Conservation (phyloP, 805 yeast genomes). For the Lipomyces kockii region DNA sequence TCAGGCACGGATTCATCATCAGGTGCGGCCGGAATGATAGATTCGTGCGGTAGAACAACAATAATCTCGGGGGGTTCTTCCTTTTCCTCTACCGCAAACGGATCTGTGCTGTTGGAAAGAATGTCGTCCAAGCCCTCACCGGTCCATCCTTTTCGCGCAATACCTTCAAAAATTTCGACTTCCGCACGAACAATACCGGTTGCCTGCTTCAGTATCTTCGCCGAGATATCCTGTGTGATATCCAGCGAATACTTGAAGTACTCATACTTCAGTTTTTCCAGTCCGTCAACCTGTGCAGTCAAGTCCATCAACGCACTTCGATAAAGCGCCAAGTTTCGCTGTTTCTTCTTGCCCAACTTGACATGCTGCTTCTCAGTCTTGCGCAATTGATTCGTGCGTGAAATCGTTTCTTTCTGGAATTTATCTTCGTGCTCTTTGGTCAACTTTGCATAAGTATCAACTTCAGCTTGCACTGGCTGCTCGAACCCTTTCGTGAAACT, state of each 20-base stretch:
- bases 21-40: constrained; percentile 37
- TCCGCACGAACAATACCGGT: constrained; percentile 77
- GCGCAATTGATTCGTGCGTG: constrained; percentile 58
- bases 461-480: constrained; percentile 55
- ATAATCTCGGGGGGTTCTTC: constrained; percentile 32
- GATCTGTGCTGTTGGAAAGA: constrained; percentile 67
- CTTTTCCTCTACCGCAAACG: constrained; percentile 50
- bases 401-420: constrained; percentile 60
- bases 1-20: constrained; percentile 5
- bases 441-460: constrained; percentile 52
- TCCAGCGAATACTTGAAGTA: constrained; percentile 69
- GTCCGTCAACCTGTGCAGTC: constrained; percentile 76
- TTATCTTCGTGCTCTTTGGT: constrained; percentile 55
- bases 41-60: constrained; percentile 40
- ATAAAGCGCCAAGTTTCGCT: constrained; percentile 70
- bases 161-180: constrained; percentile 76
- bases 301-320: constrained; percentile 67
- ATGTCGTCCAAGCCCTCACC: constrained; percentile 84
- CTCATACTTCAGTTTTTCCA: constrained; percentile 74
- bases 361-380: constrained; percentile 65
- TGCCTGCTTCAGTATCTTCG: constrained; percentile 56
- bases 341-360: constrained; percentile 61
- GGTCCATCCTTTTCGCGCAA: constrained; percentile 83
- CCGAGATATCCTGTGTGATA: constrained; percentile 66
- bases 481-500: constrained; percentile 60